phyloP scores from a whole-genome alignment of 108 stramenopile genomes.

The Nannochloropsis oceanica region DNA sequence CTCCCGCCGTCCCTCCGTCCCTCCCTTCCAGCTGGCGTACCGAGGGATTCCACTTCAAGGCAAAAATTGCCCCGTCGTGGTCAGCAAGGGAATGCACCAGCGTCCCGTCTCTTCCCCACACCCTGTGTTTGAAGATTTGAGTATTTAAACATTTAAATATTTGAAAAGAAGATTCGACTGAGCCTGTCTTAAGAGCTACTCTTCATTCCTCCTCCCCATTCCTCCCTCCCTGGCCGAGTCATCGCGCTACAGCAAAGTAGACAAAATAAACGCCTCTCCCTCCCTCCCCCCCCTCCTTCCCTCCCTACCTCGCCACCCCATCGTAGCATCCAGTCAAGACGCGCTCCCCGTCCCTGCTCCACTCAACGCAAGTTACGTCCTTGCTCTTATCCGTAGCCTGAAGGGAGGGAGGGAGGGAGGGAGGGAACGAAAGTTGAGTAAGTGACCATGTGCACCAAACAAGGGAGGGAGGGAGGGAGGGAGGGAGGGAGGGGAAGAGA shows the following conservation, averaged over 20 bases:
- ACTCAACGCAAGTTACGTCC: constrained; percentile 79
- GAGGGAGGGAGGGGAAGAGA: not conserved
- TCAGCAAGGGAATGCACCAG: constrained; percentile 62
- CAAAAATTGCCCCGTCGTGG: constrained; percentile 85
- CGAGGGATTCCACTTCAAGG: constrained; percentile 70
- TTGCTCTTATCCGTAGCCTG: constrained; percentile 44
- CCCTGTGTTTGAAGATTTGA: not conserved
- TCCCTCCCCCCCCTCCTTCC: not conserved
- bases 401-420: not conserved
- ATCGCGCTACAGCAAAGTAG: not conserved
- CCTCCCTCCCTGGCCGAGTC: no score
- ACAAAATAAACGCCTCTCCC: not conserved
- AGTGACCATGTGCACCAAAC: no score
- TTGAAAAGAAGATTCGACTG: no score
- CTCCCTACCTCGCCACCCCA: constrained; percentile 53
- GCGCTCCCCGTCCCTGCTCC: constrained; percentile 64
- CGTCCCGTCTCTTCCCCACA: constrained; percentile 65
- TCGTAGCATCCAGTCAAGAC: constrained; percentile 78
- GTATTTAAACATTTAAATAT: no score
- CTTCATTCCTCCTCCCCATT: no score
- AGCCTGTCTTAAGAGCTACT: no score
- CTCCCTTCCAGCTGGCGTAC: not conserved
- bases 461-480: not conserved
- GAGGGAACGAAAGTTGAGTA: no score
- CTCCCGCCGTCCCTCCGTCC: not conserved